Evolutionary conservation across 257 asterid genomes (phyloP).

Genomic region (Rubia yunnanensis): DNA sequence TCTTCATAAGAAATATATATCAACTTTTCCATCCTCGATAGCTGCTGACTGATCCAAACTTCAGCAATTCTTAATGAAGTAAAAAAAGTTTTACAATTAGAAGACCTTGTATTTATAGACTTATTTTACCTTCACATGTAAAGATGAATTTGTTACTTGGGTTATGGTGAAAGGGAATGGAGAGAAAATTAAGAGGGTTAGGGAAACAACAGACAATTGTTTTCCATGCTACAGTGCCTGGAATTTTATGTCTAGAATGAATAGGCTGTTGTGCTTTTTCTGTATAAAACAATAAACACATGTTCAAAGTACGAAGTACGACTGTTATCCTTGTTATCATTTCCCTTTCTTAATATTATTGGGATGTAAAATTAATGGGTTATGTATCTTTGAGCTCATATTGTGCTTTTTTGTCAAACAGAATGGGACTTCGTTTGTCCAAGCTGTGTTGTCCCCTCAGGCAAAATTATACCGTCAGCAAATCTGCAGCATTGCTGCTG

Average conservation of each 20-base stretch:
- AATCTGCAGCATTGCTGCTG: conserved; percentile 46
- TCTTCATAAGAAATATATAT: not conserved
- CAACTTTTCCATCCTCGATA: not conserved
- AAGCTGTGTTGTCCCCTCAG: conserved; percentile 57
- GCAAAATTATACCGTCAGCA: conserved; percentile 57
- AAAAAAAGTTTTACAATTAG: not conserved
- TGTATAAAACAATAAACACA: not conserved
- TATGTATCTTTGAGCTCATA: not conserved
- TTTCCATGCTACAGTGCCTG: not conserved
- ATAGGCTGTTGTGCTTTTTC: not conserved
- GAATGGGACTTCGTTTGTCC: conserved; percentile 76
- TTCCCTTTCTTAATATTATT: not conserved
- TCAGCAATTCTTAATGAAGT: not conserved
- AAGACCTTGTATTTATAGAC: not conserved
- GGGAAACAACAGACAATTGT: not conserved
- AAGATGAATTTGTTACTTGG: not conserved
- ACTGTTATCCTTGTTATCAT: not conserved
- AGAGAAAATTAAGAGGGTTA: not conserved
- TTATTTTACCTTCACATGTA: not conserved
- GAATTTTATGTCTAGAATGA: too few relatives aligned
- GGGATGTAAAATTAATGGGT: not conserved
- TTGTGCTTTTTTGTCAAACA: conserved; percentile 23
- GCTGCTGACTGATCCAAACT: not conserved
- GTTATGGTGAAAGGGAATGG: too few relatives aligned
- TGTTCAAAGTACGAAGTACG: not conserved